A percentile compares a stretch with the other conserved stretches of the same genome.
phyloP scores from a whole-genome alignment of 2,329 filamentous ascomycete species.

The Ophiostoma quercus region DNA sequence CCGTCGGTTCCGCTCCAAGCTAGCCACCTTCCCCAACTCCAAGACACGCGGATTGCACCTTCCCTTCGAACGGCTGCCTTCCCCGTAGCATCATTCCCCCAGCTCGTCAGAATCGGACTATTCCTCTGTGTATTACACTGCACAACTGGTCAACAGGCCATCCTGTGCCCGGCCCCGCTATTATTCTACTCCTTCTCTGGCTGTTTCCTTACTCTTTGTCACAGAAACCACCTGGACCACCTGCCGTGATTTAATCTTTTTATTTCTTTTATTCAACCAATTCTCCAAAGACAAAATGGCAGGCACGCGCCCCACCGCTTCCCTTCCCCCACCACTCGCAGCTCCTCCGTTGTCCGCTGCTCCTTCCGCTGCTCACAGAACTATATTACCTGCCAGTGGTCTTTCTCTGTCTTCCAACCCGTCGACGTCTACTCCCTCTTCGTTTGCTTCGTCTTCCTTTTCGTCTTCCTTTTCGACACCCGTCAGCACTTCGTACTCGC shows the following conservation, averaged over 20 bases:
- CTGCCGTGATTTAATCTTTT: neutral
- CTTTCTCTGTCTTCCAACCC: constrained; percentile 14
- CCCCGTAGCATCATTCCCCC: neutral
- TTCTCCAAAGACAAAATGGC: constrained; percentile 17
- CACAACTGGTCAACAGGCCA: neutral
- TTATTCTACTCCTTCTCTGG: neutral
- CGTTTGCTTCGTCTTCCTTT: constrained; percentile 15
- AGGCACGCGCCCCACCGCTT: constrained; percentile 23
- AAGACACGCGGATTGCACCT: constrained; percentile 8
- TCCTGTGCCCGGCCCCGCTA: neutral
- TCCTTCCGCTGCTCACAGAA: constrained; percentile 16
- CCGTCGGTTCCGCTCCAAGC: constrained; percentile 5
- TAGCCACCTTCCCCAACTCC: neutral
- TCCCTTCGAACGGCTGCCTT: neutral
- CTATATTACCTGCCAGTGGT: constrained; percentile 5
- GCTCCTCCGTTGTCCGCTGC: constrained; percentile 16
- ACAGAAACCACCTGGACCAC: constrained; percentile 1
- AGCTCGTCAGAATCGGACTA: neutral
- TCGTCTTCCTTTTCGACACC: neutral
- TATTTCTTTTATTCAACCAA: neutral
- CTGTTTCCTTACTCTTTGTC: neutral
- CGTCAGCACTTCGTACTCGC: neutral
- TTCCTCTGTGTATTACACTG: neutral
- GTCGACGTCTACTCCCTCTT: constrained; percentile 11
- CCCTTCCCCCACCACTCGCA: constrained; percentile 21